Percentiles rank a stretch among this genome's conserved stretches.
Conservation (phyloP, 352 stramenopile genomes). For the Hyaloperonospora brassicae region DNA sequence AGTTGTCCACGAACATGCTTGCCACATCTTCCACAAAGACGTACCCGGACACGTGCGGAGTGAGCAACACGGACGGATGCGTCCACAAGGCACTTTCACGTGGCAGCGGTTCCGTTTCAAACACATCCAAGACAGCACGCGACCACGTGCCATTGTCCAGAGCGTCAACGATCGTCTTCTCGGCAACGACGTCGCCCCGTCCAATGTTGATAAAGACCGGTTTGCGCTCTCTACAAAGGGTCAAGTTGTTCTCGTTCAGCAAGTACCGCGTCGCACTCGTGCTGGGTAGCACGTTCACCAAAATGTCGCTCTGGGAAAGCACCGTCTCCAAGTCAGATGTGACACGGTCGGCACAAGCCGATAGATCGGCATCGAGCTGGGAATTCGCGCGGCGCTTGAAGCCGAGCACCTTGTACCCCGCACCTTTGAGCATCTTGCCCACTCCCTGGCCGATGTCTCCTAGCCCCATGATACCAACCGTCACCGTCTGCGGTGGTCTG, state of each 20-base stretch:
- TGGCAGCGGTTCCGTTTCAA: conserved; percentile 42
- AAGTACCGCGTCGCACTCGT: conserved; percentile 65
- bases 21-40: conserved; percentile 70
- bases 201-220: conserved; percentile 88
- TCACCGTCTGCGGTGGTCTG: conserved; percentile 30
- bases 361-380: neutral
- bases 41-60: conserved; percentile 69
- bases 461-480: conserved; percentile 45
- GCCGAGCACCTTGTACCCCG: conserved; percentile 52
- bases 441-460: conserved; percentile 59
- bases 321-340: conserved; percentile 43
- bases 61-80: conserved; percentile 52
- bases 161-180: conserved; percentile 50
- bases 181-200: conserved; percentile 72
- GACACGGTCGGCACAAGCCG: conserved; percentile 29
- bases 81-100: conserved; percentile 51
- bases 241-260: conserved; percentile 40
- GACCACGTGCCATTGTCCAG: conserved; percentile 58
- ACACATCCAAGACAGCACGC: conserved; percentile 54
- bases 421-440: conserved; percentile 35
- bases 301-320: conserved; percentile 50
- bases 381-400: conserved; percentile 44
- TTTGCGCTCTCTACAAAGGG: conserved; percentile 38
- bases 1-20: conserved; percentile 57
- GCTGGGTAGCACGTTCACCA: conserved; percentile 81